Conservation (phyloP, 768 basidiomycete genomes). For the Mycena indigotica region DNA sequence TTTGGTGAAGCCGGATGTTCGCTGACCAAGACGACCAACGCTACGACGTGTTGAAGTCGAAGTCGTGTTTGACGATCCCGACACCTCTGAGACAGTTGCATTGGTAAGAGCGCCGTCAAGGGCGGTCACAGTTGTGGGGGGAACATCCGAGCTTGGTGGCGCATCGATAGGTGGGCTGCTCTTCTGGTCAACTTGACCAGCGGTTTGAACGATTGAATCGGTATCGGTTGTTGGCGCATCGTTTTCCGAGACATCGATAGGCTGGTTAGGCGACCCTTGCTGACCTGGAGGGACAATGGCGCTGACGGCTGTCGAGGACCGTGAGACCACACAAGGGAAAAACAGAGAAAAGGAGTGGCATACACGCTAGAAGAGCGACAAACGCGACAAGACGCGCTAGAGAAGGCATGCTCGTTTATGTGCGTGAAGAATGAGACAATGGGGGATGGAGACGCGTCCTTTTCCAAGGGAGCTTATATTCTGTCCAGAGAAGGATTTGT, state of each 20-base stretch:
- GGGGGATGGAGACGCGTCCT: too few species aligned
- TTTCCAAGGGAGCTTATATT: too few species aligned
- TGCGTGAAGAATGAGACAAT: too few species aligned
- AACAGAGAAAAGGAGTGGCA: neutral
- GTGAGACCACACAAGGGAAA: neutral
- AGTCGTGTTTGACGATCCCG: constrained; percentile 12
- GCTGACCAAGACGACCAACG: constrained; percentile 5
- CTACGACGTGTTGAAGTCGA: neutral
- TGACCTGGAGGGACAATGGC: constrained; percentile 29
- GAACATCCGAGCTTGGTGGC: constrained; percentile 7
- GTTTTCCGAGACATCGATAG: constrained; percentile 28
- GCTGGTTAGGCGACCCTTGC: constrained; percentile 17
- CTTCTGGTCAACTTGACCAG: constrained; percentile 14
- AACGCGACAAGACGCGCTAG: constrained; percentile 5
- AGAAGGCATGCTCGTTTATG: constrained; percentile 1
- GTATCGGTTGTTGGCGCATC: constrained; percentile 12
- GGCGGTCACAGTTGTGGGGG: constrained; percentile 41
- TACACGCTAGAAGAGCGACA: constrained; percentile 5
- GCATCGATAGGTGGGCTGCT: constrained; percentile 3
- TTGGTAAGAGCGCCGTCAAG: constrained; percentile 44
- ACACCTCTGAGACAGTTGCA: constrained; percentile 15
- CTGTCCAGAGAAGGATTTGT: too few species aligned
- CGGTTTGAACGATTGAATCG: constrained; percentile 9
- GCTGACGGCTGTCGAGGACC: constrained; percentile 17
- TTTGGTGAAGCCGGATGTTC: constrained; percentile 15